These are phyloP conservation scores for Ustilago shanxiensis DNA, from an alignment of 1,284 basidiomycete species.

Conservation along the genomic window DNA sequence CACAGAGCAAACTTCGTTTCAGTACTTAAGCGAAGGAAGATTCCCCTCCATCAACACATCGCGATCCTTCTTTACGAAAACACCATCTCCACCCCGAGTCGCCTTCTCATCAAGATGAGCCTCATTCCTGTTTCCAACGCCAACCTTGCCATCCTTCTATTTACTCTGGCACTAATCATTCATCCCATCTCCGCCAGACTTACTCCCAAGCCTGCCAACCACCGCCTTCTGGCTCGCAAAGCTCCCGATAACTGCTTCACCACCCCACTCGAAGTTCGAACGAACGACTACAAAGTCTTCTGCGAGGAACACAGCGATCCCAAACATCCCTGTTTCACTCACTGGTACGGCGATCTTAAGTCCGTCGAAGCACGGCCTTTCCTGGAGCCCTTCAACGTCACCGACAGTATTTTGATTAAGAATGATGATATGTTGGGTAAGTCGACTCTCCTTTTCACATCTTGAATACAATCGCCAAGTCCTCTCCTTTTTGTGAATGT, in stretches of 20 bases:
- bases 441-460: background rate
- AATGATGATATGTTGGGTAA: background rate
- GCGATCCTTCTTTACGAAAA: background rate
- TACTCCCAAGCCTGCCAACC: background rate
- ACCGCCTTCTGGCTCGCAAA: background rate
- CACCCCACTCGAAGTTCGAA: background rate
- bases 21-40: too few species aligned
- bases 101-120: background rate
- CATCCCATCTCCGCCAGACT: background rate
- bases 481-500: background rate
- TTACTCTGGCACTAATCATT: background rate
- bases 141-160: background rate
- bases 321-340: conserved; percentile 10
- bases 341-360: conserved; percentile 4
- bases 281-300: background rate
- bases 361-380: background rate
- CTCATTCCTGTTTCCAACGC: background rate
- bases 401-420: background rate
- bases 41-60: too few species aligned
- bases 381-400: background rate
- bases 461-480: background rate
- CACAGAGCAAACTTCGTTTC: too few species aligned
- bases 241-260: background rate
- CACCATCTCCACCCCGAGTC: too few species aligned
- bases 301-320: background rate